These are phyloP conservation scores for Cytospora mali DNA, from an alignment of 2,329 filamentous ascomycete species.

Conservation along the genomic window DNA sequence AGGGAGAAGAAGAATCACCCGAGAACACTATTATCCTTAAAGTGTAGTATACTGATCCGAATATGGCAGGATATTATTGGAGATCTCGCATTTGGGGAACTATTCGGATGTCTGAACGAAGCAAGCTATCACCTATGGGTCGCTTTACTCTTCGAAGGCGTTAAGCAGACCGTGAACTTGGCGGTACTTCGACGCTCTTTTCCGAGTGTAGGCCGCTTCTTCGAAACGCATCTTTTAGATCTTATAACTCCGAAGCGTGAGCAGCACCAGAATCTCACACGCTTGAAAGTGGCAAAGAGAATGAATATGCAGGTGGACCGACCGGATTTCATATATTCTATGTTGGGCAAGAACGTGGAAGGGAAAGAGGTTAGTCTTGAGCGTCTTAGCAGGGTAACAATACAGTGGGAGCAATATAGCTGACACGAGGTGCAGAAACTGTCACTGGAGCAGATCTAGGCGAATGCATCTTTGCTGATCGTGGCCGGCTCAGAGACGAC, in stretches of 20 bases:
- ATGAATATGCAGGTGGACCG: conserved; percentile 1
- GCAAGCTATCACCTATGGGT: conserved; percentile 21
- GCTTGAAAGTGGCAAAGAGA: conserved; percentile 6
- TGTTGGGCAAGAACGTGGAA: conserved; percentile 6
- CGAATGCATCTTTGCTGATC: conserved; percentile 36
- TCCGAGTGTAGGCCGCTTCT: neutral
- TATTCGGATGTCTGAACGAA: conserved; percentile 13
- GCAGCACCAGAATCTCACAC: neutral
- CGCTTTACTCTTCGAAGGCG: conserved; percentile 1
- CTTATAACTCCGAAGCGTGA: neutral
- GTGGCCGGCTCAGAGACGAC: conserved; percentile 54
- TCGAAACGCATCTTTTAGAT: neutral
- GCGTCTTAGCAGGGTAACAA: neutral
- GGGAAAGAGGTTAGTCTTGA: conserved; percentile 6
- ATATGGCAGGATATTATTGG: conserved; percentile 26
- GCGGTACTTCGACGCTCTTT: conserved; percentile 5
- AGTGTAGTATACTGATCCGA: neutral
- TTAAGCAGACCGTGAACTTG: conserved; percentile 5
- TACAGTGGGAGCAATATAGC: no score
- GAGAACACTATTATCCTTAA: neutral
- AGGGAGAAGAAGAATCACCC: no score
- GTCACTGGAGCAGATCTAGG: conserved; percentile 24
- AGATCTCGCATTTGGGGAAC: conserved; percentile 27
- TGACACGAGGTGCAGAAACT: conserved; percentile 12
- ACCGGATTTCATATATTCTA: conserved; percentile 20